Evolutionary conservation across 2,329 filamentous ascomycete species (phyloP).

Genomic region (Fusarium zealandicum): DNA sequence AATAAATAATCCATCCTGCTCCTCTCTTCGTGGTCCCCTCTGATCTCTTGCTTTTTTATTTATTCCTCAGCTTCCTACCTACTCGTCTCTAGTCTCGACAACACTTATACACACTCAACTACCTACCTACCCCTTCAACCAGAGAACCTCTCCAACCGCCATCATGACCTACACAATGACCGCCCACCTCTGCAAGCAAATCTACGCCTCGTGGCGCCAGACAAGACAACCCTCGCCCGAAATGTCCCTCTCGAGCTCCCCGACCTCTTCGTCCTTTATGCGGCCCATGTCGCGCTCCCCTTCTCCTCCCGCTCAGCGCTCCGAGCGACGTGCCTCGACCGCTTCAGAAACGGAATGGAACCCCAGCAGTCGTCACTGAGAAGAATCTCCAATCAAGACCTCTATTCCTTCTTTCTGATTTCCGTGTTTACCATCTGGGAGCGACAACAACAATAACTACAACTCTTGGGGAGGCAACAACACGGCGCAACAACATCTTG

Average conservation of each 20-base stretch:
- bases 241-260: slow-evolving; percentile 40
- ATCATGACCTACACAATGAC: slow-evolving; percentile 69
- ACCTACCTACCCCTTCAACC: background rate
- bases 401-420: no score
- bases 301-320: slow-evolving; percentile 38
- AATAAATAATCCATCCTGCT: no score
- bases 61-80: no score
- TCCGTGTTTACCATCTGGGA: slow-evolving; percentile 10
- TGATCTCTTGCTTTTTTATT: no score
- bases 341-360: slow-evolving; percentile 40
- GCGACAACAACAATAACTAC: background rate
- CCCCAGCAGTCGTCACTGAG: slow-evolving; percentile 31
- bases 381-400: background rate
- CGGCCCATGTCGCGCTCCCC: slow-evolving; percentile 39
- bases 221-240: slow-evolving; percentile 52
- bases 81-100: slow-evolving; percentile 1
- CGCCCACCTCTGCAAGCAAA: slow-evolving; percentile 66
- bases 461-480: background rate
- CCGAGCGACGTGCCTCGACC: slow-evolving; percentile 37
- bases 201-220: slow-evolving; percentile 66
- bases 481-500: no score
- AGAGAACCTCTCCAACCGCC: slow-evolving; percentile 9
- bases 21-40: no score
- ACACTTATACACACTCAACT: slow-evolving; percentile 8
- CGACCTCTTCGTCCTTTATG: slow-evolving; percentile 37